Percentiles rank a stretch among this genome's conserved stretches.
Evolutionary conservation across 352 stramenopile species (phyloP).

Genomic region (Globisporangium polare): DNA sequence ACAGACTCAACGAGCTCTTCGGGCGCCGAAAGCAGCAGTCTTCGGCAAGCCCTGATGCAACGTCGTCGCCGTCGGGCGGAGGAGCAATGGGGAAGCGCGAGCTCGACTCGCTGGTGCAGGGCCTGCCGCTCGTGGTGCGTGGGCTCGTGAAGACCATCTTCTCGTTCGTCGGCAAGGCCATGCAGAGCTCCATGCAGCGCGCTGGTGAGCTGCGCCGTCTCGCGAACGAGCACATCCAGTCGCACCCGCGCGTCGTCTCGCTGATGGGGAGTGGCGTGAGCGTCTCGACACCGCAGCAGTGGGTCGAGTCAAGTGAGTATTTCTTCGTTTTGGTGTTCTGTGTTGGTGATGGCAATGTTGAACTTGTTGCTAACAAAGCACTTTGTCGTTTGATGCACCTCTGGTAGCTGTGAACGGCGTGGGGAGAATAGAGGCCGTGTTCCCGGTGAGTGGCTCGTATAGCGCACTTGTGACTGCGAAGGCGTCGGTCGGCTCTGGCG

Average conservation of each 20-base stretch:
- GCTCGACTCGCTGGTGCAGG: slow-evolving; percentile 50
- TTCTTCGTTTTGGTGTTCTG: background rate
- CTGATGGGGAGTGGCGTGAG: slow-evolving; percentile 45
- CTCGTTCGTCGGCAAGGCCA: slow-evolving; percentile 51
- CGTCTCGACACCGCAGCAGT: slow-evolving; percentile 57
- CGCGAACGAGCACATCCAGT: slow-evolving; percentile 50
- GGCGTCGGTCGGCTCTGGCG: slow-evolving; percentile 37
- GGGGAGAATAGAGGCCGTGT: slow-evolving; percentile 61
- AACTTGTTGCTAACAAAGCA: too few relatives aligned
- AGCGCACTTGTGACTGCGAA: slow-evolving; percentile 54
- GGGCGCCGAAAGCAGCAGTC: slow-evolving; percentile 15
- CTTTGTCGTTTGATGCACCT: slow-evolving; percentile 1
- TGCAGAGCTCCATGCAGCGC: slow-evolving; percentile 64
- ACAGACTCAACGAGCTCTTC: slow-evolving; percentile 48
- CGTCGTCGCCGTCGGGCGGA: background rate
- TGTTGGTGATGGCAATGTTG: too few relatives aligned
- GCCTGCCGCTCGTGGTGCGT: slow-evolving; percentile 54
- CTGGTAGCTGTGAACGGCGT: slow-evolving; percentile 58
- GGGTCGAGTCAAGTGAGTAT: slow-evolving; percentile 70
- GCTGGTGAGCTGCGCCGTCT: slow-evolving; percentile 49
- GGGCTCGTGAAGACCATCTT: slow-evolving; percentile 65
- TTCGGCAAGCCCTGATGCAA: background rate
- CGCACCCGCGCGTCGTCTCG: slow-evolving; percentile 41
- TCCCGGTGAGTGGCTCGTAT: slow-evolving; percentile 38
- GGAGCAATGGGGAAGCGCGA: slow-evolving; percentile 29